These are phyloP conservation scores for Diddensiella santjacobensis DNA, from an alignment of 805 yeast species.

Conservation along the genomic window DNA sequence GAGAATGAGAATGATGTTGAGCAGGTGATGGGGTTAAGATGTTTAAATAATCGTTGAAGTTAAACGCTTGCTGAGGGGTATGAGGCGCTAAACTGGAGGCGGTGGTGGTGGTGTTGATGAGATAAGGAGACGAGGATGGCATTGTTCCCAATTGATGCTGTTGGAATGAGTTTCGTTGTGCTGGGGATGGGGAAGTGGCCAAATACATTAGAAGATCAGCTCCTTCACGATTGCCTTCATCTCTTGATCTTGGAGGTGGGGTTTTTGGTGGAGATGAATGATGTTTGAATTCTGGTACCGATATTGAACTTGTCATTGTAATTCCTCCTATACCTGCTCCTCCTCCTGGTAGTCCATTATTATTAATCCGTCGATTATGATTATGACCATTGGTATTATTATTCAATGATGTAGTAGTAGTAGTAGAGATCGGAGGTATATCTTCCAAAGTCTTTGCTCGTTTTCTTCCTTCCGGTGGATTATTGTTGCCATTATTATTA, in stretches of 20 bases:
- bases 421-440: too few relatives aligned
- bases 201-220: conserved; percentile 77
- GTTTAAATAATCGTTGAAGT: conserved; percentile 79
- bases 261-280: conserved; percentile 25
- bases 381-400: too few relatives aligned
- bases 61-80: conserved; percentile 47
- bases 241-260: conserved; percentile 24
- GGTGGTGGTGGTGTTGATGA: background rate
- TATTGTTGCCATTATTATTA: background rate
- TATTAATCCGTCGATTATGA: too few relatives aligned
- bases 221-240: conserved; percentile 48
- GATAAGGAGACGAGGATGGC: conserved; percentile 18
- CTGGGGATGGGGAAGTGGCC: conserved; percentile 80
- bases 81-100: conserved; percentile 32
- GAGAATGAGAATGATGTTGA: conserved; percentile 10
- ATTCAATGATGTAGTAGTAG: too few relatives aligned
- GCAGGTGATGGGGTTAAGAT: conserved; percentile 59
- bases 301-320: conserved; percentile 1
- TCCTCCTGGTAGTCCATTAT: conserved; percentile 10
- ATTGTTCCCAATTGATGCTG: conserved; percentile 5
- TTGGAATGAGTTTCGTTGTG: conserved; percentile 29
- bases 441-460: conserved; percentile 27
- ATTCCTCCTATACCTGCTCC: background rate
- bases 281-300: conserved; percentile 1
- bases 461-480: conserved; percentile 9